Conservation (phyloP, 2,329 filamentous ascomycete genomes). For the Leptographium lundbergii region DNA sequence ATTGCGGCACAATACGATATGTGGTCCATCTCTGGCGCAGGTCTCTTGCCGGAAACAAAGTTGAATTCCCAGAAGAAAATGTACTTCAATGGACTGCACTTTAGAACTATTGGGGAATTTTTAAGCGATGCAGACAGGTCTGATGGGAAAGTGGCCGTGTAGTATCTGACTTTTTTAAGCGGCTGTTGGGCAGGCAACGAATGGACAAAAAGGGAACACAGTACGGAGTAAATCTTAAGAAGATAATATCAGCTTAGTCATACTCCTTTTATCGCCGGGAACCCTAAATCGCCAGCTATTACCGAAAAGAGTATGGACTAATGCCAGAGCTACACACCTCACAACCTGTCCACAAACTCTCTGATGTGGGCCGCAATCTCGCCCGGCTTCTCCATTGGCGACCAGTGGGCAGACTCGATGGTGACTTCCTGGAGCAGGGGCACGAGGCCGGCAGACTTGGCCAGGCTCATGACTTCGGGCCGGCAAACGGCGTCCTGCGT, state of each 20-base stretch:
- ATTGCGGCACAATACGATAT: background rate
- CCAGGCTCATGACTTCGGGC: constrained; percentile 10
- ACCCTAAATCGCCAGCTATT: too few species aligned
- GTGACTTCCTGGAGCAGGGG: constrained; percentile 13
- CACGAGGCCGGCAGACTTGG: constrained; percentile 14
- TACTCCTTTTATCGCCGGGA: too few species aligned
- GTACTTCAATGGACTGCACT: background rate
- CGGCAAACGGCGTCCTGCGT: constrained; percentile 17
- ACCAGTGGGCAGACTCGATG: constrained; percentile 19
- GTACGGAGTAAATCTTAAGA: too few species aligned
- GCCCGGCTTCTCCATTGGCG: constrained; percentile 17
- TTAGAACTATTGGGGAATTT: background rate
- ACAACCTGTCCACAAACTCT: background rate
- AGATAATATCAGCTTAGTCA: too few species aligned
- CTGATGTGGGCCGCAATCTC: constrained; percentile 11
- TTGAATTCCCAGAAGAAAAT: background rate
- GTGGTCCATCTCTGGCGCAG: background rate
- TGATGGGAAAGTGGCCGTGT: background rate
- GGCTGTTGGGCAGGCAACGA: too few species aligned
- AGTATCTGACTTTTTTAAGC: background rate
- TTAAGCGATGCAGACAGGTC: background rate
- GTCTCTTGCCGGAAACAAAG: background rate
- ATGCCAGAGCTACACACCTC: too few species aligned
- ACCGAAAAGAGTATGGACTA: too few species aligned
- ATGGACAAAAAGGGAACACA: too few species aligned